Base-by-base conservation (phyloP, 2,329 filamentous ascomycete species). In the Cyclaneusma minus region DNA sequence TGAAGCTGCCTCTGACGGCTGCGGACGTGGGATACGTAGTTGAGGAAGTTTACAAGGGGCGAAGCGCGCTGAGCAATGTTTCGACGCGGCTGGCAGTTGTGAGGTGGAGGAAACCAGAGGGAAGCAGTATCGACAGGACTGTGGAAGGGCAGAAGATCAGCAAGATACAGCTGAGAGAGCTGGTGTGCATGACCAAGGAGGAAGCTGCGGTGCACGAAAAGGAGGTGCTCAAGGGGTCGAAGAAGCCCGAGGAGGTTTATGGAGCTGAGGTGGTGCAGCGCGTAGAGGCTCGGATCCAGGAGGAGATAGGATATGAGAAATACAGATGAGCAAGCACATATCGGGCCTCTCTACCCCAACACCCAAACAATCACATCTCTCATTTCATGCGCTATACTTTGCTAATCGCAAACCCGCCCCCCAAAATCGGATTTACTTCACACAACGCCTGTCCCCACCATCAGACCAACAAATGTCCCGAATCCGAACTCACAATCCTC, bases 121-220 rank as follows among this genome's bases (percentile, higher is more conserved):
- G 67, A 30, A 54, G 64, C 24, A 54, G 50, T 9, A 58, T 82
- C 9, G 76, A 84, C 21, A 58, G 68, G 28, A 63, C 62, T 16
- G 67, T 69, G 21, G 63, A 73, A n/a, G 70, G 74, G 13, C 85
- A 95, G 49, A 91, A 80, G 44, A 71, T 64, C 23, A 74, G 80
- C n/a, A 65, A 62, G 3, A 39, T 95, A 4, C 51, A 60, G 16
- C 52, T 87, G 39, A 61, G 64, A 15, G 75, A 92, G 23, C 47
- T 94, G 33, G 84, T 93, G 0, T 80, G 79, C 41, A 82, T 94
- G 81, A 94, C 85, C 1, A 92, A 85, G 49, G 85, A 94, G 34
- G 85, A 94, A 51, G 81, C 79, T 3, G 55, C 62, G 10, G 62
- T 67, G 31, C 89, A 98, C 50, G 81, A 91, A 47, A 79, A 73